These are phyloP conservation scores for Jatropha curcas DNA, from an alignment of 345 rosid genomes.

Conservation along the genomic window DNA sequence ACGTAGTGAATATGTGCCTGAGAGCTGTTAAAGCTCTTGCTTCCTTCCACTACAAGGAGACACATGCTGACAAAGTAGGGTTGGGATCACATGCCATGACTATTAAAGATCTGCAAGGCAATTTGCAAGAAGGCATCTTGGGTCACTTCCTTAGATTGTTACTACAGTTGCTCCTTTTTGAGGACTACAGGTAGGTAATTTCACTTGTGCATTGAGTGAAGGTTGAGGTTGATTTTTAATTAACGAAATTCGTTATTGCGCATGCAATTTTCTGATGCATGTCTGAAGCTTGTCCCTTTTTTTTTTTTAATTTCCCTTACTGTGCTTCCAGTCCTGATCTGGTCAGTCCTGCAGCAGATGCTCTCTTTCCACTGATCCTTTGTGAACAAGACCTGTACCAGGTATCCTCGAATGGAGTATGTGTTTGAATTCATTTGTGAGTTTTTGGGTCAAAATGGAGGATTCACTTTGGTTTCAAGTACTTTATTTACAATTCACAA, in stretches of 20 bases:
- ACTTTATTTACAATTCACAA: background rate
- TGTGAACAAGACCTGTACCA: slow-evolving; percentile 87
- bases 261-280: background rate
- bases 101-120: slow-evolving; percentile 57
- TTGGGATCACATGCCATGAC: slow-evolving; percentile 65
- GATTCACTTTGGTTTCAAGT: background rate
- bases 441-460: slow-evolving; percentile 4
- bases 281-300: background rate
- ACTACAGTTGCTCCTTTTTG: slow-evolving; percentile 84
- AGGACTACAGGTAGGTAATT: slow-evolving; percentile 75
- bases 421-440: background rate
- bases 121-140: slow-evolving; percentile 62
- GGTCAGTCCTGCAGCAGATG: slow-evolving; percentile 93
- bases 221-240: background rate
- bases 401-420: slow-evolving; percentile 44
- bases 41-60: slow-evolving; percentile 85
- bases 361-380: slow-evolving; percentile 90
- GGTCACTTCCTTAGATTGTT: slow-evolving; percentile 69
- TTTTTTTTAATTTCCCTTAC: no score
- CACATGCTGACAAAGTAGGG: slow-evolving; percentile 56
- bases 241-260: background rate
- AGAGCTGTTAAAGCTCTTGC: slow-evolving; percentile 89
- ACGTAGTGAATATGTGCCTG: slow-evolving; percentile 85
- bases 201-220: background rate
- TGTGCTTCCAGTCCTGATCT: slow-evolving; percentile 67